phyloP scores from a whole-genome alignment of 2,329 filamentous ascomycete genomes.

The Penicillium concentricum region DNA sequence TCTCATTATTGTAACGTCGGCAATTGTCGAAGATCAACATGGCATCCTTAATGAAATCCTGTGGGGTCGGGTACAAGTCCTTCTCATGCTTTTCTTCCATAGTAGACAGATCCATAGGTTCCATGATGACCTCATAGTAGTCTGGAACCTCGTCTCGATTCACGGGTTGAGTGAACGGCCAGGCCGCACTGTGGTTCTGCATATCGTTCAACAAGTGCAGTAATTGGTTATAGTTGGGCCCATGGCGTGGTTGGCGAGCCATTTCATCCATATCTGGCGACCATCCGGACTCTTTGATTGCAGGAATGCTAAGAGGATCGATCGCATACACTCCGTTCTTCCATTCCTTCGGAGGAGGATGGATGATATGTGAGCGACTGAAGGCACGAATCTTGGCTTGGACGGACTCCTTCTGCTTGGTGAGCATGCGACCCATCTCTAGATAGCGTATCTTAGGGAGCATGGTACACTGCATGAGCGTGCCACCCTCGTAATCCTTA shows the following conservation, averaged over 20 bases:
- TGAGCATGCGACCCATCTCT: constrained; percentile 85
- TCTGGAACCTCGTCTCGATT: constrained; percentile 96
- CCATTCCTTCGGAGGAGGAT: constrained; percentile 84
- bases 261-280: constrained; percentile 97
- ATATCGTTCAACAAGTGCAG: constrained; percentile 90
- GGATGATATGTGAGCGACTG: constrained; percentile 82
- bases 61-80: constrained; percentile 84
- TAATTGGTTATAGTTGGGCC: constrained; percentile 93
- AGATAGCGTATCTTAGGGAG: constrained; percentile 91
- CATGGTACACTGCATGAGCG: constrained; percentile 99
- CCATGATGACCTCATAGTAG: constrained; percentile 97
- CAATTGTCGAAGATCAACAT: constrained; percentile 93
- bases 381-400: constrained; percentile 93
- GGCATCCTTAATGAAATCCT: constrained; percentile 89
- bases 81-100: constrained; percentile 96
- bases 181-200: constrained; percentile 88
- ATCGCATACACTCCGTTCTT: constrained; percentile 71
- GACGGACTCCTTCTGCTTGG: constrained; percentile 95
- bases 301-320: constrained; percentile 80
- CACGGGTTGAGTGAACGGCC: constrained; percentile 93
- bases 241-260: constrained; percentile 89
- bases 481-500: constrained; percentile 98
- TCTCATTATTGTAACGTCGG: constrained; percentile 93
- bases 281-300: constrained; percentile 92
- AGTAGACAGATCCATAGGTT: constrained; percentile 93